phyloP scores from a whole-genome alignment of 2,329 filamentous ascomycete species.

The Ophiocordyceps australis region DNA sequence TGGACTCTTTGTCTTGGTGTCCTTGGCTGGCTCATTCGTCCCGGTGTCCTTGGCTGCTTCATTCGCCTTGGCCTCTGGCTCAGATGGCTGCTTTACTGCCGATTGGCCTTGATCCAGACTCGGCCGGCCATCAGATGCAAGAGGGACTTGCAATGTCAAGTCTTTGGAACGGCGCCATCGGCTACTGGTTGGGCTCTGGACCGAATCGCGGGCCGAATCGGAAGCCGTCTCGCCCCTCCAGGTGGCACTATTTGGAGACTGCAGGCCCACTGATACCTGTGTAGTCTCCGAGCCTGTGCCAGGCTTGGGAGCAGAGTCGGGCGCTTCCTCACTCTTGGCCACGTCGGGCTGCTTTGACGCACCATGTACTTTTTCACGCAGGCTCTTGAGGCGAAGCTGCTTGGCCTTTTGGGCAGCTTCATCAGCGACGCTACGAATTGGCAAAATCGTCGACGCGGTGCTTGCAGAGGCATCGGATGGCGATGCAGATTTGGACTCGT shows the following conservation, averaged over 20 bases:
- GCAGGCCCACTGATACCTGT: slow-evolving; percentile 12
- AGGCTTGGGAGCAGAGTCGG: neutral
- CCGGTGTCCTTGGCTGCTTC: too few relatives aligned
- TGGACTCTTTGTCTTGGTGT: too few relatives aligned
- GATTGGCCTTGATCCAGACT: too few relatives aligned
- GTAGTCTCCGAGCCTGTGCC: neutral
- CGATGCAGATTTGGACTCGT: slow-evolving; percentile 4
- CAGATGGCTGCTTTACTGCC: too few relatives aligned
- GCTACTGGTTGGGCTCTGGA: slow-evolving; percentile 4
- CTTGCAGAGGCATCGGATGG: slow-evolving; percentile 6
- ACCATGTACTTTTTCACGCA: slow-evolving; percentile 36
- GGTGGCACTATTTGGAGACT: slow-evolving; percentile 3
- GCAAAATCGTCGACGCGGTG: slow-evolving; percentile 15
- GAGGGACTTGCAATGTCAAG: too few relatives aligned
- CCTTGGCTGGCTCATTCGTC: too few relatives aligned
- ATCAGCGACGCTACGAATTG: slow-evolving; percentile 38
- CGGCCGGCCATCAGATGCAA: too few relatives aligned
- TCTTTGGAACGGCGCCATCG: too few relatives aligned
- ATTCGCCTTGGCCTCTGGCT: too few relatives aligned
- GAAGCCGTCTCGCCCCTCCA: slow-evolving; percentile 1
- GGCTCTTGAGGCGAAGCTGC: slow-evolving; percentile 32
- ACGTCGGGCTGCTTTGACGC: slow-evolving; percentile 16
- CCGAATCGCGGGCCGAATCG: slow-evolving; percentile 3
- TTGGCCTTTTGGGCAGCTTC: slow-evolving; percentile 50
- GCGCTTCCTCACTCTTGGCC: neutral